Base-by-base conservation (phyloP, 176 grass and related monocot species). In the Paspalum vaginatum region DNA sequence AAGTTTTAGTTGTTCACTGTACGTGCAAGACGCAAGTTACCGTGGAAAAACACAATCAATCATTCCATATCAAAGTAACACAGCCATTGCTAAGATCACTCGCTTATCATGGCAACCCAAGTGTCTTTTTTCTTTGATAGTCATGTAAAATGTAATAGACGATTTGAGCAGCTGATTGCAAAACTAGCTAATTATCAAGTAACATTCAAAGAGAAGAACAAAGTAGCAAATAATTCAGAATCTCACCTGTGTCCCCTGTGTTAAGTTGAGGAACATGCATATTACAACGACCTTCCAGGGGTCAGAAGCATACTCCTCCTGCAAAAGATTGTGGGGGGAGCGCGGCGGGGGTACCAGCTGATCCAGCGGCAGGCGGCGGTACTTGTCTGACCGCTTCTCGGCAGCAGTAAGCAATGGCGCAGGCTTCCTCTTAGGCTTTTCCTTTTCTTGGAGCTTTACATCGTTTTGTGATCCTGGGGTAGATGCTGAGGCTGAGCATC, bases 231-330 rank as follows among this genome's bases (percentile, higher is more conserved):
- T 0, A 81, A 76, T 42, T 21, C 52, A 39, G 27, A 5, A 69
- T 62, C 70, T 78, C 58, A 78, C 79, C 66, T 83, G 79, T 78
- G n/a, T 40, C 52, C 79, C 85, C 0, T 64, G 55, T 26, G 79
- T 87, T 77, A 46, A 8, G 26, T 87, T 87, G 41, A 83, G 79
- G 13, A 87, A 58, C 79, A 87, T 87, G 66, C 79, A 83, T 49
- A 83, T 83, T 37, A 87, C 79, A 56, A 83, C 65, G 41, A 87
- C 85, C 58, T 87, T 87, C 85, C 85, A 87, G 0, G 85, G 85
- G 42, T 87, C 85, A 65, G 56, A 63, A 72, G 85, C 85, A 0
- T 83, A 83, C 18, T 57, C 47, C 79, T 87, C 85, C 65, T 87
- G 85, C 47, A 87, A 43, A 6, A 87, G 80, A 7, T 66, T 65